Evolutionary conservation across 1,284 basidiomycete genomes (phyloP).

Genomic region (Cutaneotrichosporon curvatum): DNA sequence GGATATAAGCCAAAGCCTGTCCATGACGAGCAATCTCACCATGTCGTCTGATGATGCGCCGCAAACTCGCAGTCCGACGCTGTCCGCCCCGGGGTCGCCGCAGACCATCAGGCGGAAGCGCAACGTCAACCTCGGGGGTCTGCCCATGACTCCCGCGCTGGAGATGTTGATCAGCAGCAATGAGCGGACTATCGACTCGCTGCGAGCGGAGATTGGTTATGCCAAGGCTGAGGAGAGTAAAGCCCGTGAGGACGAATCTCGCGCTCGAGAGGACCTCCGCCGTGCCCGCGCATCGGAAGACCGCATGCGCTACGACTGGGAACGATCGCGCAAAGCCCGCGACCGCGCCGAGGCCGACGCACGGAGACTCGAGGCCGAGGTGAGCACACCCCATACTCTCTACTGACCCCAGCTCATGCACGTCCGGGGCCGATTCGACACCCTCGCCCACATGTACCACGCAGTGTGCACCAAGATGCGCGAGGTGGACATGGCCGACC

Average conservation of each 20-base stretch:
- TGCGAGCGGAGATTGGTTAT: slow-evolving; percentile 37
- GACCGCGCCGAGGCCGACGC: slow-evolving; percentile 23
- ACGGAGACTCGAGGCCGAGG: slow-evolving; percentile 34
- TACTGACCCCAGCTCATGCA: slow-evolving; percentile 14
- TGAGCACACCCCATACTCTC: slow-evolving; percentile 16
- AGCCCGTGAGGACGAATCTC: slow-evolving; percentile 30
- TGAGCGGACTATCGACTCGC: slow-evolving; percentile 33
- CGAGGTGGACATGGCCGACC: slow-evolving; percentile 7
- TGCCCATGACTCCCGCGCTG: slow-evolving; percentile 22
- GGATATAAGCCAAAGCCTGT: too few species aligned
- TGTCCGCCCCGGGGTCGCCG: slow-evolving; percentile 3
- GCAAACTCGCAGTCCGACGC: background rate
- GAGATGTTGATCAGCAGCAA: slow-evolving; percentile 26
- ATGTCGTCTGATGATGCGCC: slow-evolving; percentile 10
- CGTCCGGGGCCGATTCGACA: slow-evolving; percentile 13
- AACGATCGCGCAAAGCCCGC: slow-evolving; percentile 20
- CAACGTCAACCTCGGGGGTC: slow-evolving; percentile 19
- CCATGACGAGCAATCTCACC: slow-evolving; percentile 1
- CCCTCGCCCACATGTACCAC: slow-evolving; percentile 17
- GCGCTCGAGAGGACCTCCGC: slow-evolving; percentile 26
- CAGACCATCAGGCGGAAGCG: slow-evolving; percentile 12
- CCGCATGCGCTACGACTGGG: slow-evolving; percentile 26
- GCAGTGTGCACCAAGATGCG: slow-evolving; percentile 14
- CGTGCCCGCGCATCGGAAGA: slow-evolving; percentile 27
- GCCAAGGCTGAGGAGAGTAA: slow-evolving; percentile 39